Evolutionary conservation across 2,329 filamentous ascomycete genomes (phyloP), one percentile per base, ranked within the genome.

Genomic region (Xylariomycetidae sp.): DNA sequence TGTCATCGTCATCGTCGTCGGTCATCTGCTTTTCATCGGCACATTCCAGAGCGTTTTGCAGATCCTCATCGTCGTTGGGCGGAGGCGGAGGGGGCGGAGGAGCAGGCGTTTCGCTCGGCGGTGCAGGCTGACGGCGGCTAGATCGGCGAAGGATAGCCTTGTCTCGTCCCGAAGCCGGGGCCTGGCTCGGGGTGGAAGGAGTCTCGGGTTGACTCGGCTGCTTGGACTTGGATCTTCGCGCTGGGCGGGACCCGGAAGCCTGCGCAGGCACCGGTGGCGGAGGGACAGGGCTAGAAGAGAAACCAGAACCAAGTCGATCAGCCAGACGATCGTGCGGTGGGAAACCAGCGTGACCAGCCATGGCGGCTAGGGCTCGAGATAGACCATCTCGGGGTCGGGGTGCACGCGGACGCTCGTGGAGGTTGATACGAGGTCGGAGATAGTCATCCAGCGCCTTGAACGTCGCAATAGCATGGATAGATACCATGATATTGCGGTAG

Each of bases 401-500:
- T 8, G 66, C 68, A 26, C 80, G 72, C 10, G 84, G 76, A 14
- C 85, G 77, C 43, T 95, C 88, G 3, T 84, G 79, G 10, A 92
- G 58, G 49, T 72, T 87, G 38, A 98, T 94, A 40, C 90, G 77
- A 6, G 92, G 92, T 23, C 92, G 81, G 26, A 98, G 70, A 57
- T 96, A 98, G 56, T 98, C 92, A 54, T 96, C 92, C 16, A 98
- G 66, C 1, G 90, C 85, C 58, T 95, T 96, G 67, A 98, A 96
- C 0, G 89, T 96, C 3, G 92, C 90, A 52, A 98, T 96, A 12
- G 92, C 92, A 57, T 98, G 92, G 37, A 98, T 98, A 0, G 88
- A 94, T 1, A 98, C 92, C 83, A 95, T 95, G 43, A 98, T 93
- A 47, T 90, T 95, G 15, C 85, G 77, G 55, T 94, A 96, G 0